These are phyloP conservation scores for Aspergillus luchuensis DNA, from an alignment of 2,329 filamentous ascomycete genomes.

Conservation along the genomic window DNA sequence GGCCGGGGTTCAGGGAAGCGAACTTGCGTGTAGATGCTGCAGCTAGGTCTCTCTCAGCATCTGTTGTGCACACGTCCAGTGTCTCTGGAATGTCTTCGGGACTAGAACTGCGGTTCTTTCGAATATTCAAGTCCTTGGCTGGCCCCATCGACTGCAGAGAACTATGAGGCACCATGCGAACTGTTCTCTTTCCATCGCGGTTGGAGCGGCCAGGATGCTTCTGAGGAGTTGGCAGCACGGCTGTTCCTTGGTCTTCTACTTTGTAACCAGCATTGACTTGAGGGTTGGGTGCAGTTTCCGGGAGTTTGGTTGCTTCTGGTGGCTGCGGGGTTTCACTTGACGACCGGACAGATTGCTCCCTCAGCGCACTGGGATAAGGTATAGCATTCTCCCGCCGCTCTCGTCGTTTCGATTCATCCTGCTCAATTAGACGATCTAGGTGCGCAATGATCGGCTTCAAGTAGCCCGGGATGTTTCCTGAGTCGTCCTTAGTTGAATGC, in stretches of 20 bases:
- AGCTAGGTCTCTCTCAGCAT: conserved; percentile 21
- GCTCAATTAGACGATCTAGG: conserved; percentile 59
- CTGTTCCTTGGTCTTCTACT: conserved; percentile 9
- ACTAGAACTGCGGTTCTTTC: conserved; percentile 43
- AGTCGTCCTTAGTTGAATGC: conserved; percentile 49
- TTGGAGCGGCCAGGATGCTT: conserved; percentile 14
- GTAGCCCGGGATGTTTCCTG: conserved; percentile 50
- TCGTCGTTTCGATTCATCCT: conserved; percentile 27
- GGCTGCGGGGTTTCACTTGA: conserved; percentile 34
- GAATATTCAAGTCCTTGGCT: conserved; percentile 58
- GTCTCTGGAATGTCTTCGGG: not conserved
- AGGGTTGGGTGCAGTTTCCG: conserved; percentile 10
- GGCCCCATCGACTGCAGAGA: conserved; percentile 48
- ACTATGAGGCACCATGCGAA: conserved; percentile 59
- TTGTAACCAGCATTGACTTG: not conserved
- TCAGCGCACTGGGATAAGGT: conserved; percentile 9
- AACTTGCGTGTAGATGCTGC: conserved; percentile 3
- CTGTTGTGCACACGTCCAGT: conserved; percentile 11
- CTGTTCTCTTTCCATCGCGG: conserved; percentile 47
- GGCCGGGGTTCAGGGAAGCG: conserved; percentile 28
- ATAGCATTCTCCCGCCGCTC: conserved; percentile 5
- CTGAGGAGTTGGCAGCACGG: conserved; percentile 11
- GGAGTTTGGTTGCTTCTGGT: conserved; percentile 57
- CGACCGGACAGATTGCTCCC: conserved; percentile 22
- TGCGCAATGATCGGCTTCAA: conserved; percentile 63